Evolutionary conservation across 139 green algal species (phyloP).

Genomic region (Pleodorina starrii): DNA sequence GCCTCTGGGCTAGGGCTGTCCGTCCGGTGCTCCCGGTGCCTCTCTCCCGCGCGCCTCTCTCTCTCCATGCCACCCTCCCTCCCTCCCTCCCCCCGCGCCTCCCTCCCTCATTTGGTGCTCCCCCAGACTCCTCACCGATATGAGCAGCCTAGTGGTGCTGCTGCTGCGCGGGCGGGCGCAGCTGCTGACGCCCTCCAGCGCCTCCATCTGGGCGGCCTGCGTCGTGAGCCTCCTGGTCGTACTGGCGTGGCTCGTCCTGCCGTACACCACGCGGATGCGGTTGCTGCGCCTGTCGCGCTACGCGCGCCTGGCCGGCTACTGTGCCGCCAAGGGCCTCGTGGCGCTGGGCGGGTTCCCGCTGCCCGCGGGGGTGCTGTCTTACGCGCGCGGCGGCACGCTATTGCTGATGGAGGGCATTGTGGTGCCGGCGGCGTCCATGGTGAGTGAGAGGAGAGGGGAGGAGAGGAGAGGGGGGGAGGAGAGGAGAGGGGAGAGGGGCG

Average conservation of each 20-base stretch:
- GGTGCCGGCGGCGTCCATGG: not conserved
- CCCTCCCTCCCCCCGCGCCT: not conserved
- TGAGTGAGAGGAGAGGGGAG: not conserved
- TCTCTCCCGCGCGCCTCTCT: not conserved
- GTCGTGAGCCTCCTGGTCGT: not conserved
- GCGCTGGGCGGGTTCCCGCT: not conserved
- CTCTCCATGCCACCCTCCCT: not conserved
- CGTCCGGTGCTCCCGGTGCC: too few species aligned
- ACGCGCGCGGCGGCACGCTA: not conserved
- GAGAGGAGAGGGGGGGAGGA: not conserved
- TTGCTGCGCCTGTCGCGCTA: not conserved
- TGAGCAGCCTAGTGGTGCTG: not conserved
- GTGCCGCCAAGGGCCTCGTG: not conserved
- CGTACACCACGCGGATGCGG: not conserved
- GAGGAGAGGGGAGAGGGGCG: not conserved
- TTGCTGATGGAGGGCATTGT: slow-evolving; percentile 13
- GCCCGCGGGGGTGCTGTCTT: not conserved
- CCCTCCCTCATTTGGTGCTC: not conserved
- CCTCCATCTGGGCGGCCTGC: not conserved
- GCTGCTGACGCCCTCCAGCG: not conserved
- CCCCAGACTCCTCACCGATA: not conserved
- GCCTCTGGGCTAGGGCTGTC: too few species aligned
- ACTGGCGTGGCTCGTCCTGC: not conserved
- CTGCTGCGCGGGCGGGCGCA: not conserved
- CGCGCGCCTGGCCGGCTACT: not conserved